Base-by-base conservation (phyloP, 768 basidiomycete species). In the Leccinum aurantiacum region DNA sequence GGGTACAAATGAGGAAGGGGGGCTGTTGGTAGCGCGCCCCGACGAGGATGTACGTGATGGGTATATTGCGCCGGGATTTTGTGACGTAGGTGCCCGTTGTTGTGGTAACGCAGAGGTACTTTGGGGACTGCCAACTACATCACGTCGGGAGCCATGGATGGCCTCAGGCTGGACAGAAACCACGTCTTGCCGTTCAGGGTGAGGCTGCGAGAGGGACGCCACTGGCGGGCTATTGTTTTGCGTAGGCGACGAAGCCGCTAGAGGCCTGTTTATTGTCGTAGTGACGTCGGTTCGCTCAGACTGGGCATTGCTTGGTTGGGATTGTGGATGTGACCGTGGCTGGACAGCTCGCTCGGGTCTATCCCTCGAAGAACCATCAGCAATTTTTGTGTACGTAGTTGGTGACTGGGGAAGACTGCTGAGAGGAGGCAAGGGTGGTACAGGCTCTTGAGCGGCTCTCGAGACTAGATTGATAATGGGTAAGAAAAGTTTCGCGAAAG, bases 391-490 rank as follows among this genome's bases (percentile, higher is more conserved):
- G 41, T 50, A 63, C 2, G 55, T 54, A n/a, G 57, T 53, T 33
- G 70, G 63, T 22, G 62, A 67, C 46, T 74, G 72, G 60, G 75
- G 69, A 41, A 71, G 65, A 27, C 67, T 69, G 58, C 73, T 75
- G 25, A 84, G 63, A 8, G 81, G 71, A 6, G 89, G 88, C 54
- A 90, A 69, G 3, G 88, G 89, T 4, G 90, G 90, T 6, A 88
- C 82, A 44, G 87, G 84, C 55, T 82, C 83, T 69, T 87, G 89
- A 14, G 84, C 78, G 19, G 79, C 77, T 31, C 82, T 83, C 35
- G 84, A 78, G 53, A 86, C 86, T 88, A 49, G 13, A n/a, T 38
- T 33, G 27, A 17, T 15, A 15, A 56, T 56, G 29, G 44, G 38
- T 59, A 22, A 67, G 56, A 54, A 60, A 52, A 54, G 25, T 35